A percentile compares a stretch with the other conserved stretches of the same genome.
These are phyloP conservation scores for Candida ulmi DNA, from an alignment of 805 yeast genomes.

Conservation along the genomic window DNA sequence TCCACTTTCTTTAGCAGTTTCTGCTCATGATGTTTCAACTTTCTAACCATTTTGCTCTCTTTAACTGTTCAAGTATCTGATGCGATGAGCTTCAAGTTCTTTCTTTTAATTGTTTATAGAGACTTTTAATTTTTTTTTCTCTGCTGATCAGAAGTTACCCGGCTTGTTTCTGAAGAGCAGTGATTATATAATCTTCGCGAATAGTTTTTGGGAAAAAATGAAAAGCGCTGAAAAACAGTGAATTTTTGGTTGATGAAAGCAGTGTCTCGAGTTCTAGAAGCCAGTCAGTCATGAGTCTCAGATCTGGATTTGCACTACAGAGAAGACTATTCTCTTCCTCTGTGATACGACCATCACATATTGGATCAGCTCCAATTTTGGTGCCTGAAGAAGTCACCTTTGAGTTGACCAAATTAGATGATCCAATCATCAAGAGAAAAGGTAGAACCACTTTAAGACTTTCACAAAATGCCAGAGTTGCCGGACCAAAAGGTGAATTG, in stretches of 20 bases:
- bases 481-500: constrained; percentile 76
- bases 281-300: background rate
- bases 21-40: constrained; percentile 91
- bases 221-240: background rate
- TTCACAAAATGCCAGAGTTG: constrained; percentile 52
- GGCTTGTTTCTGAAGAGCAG: background rate
- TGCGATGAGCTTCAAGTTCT: too few relatives aligned
- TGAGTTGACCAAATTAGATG: constrained; percentile 40
- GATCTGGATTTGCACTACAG: background rate
- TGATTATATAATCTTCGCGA: too few relatives aligned
- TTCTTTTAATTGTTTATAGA: too few relatives aligned
- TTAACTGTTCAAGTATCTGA: background rate
- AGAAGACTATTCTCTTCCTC: constrained; percentile 31
- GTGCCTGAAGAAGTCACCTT: constrained; percentile 57
- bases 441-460: constrained; percentile 57
- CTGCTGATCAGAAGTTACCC: background rate
- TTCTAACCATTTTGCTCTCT: constrained; percentile 59
- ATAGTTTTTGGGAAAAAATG: background rate
- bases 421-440: constrained; percentile 57
- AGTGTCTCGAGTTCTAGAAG: too few relatives aligned
- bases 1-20: constrained; percentile 93
- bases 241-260: too few relatives aligned
- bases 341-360: constrained; percentile 43
- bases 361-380: constrained; percentile 76
- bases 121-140: too few relatives aligned